Base-by-base conservation (phyloP, 495 filamentous ascomycete species). In the Aspergillus ellipticus region DNA sequence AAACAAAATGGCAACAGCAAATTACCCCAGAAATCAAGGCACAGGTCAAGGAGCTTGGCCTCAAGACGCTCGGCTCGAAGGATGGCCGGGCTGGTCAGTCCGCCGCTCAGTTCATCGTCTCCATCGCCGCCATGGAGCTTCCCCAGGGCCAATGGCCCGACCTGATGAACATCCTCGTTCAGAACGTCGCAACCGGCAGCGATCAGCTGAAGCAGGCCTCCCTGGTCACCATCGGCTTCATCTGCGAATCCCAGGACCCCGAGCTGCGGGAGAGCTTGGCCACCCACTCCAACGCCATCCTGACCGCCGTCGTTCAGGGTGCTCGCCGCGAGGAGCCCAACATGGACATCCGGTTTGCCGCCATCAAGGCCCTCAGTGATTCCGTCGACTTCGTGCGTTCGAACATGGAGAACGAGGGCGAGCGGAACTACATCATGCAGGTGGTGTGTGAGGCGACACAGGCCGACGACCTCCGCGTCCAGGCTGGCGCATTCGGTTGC, bases 371-470 rank as follows among this genome's bases (percentile, higher is more conserved):
- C 17, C 85, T 98, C 15, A 89, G 91, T 63, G 95, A 98, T 68
- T 96, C 91, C n/a, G 84, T 97, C 21, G 94, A 98, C 71, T 98
- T 98, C 69, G 93, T 98, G 31, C 84, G 90, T 13, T 90, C 89
- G 70, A 98, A 98, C 74, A 97, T 98, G 72, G 94, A 97, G 68
- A 96, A 97, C 65, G 94, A 98, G 71, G 94, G 93, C 59, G 94
- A 98, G 77, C 85, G 94, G 35, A 97, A 98, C 76, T 97, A 97
- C 77, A 98, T 98, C 66, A 98, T 98, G 94, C 94, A 98, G 76
- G 94, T 98, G 60, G 89, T 98, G 64, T 98, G 94, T 74, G 94
- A 98, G 77, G 95, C 95, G 51, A 97, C 95, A 48, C 95, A 97
- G 73, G 89, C 90, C 56, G 78, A 80, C 17, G 93, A 98, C 72